Evolutionary conservation across 2,329 filamentous ascomycete genomes (phyloP), one percentile per base, ranked within the genome.

Genomic region (Hypoxylon sp.): DNA sequence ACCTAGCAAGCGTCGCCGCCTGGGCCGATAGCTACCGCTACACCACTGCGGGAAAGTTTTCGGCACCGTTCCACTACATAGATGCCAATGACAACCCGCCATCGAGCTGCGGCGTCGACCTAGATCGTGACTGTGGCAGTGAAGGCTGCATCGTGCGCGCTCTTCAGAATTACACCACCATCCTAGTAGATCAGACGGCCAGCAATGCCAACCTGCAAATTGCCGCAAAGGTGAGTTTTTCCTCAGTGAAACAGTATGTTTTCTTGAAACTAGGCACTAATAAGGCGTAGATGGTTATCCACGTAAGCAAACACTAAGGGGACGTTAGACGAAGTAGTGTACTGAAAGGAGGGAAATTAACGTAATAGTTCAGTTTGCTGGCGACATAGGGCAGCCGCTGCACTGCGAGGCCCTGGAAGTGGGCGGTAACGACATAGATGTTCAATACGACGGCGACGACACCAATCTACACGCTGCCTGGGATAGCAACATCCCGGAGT

Each of bases 31-130:
- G 77, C 17, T 84, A 82, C 70, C 78, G 81, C 7, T 79, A 83
- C 67, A 86, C 84, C 2, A 74, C 76, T 1, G 82, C 79, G 1
- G 85, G 85, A 28, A 74, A 73, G 1, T 87, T 81, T 73, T 83
- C 82, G 0, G 80, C 80, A 5, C 78, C 80, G 0, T 81, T 81
- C 68, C 85, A 87, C 76, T 87, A 80, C 73, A 86, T 87, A 79
- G 89, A 91, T 76, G 89, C 89, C 65, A 84, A 90, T 73, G 89
- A 91, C 78, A 77, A 80, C 72, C 89, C 89, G 60, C 89, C 89
- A 0, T 73, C 74, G 14, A 80, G 78, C 49, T 91, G 89, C 80
- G 82, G 82, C 65, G 84, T 91, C 69, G 83, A 87, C 72, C 84
- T 85, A 63, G 79, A 82, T 23, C 85, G 89, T 59, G 89, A 91